A percentile compares a stretch with the other conserved stretches of the same genome.
phyloP scores from a whole-genome alignment of 495 filamentous ascomycete species.

The Neurospora tetrasperma region DNA sequence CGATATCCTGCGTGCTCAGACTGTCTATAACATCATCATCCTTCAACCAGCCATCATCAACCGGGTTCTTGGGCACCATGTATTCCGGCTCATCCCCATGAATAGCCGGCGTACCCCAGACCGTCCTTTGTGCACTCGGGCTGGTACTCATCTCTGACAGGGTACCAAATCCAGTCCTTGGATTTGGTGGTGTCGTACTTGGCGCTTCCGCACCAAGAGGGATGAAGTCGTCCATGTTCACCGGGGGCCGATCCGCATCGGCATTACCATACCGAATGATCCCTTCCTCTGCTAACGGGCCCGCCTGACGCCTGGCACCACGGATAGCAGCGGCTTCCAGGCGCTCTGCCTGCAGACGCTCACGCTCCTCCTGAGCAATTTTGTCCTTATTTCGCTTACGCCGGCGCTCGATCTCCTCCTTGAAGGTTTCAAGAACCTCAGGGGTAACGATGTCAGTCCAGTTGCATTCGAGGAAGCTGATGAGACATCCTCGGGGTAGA shows the following conservation, averaged over 20 bases:
- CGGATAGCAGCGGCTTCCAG: slow-evolving; percentile 50
- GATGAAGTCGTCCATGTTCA: slow-evolving; percentile 52
- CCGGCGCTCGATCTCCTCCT: slow-evolving; percentile 64
- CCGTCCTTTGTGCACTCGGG: slow-evolving; percentile 62
- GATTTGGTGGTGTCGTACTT: slow-evolving; percentile 30
- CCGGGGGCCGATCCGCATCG: slow-evolving; percentile 14
- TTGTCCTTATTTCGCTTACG: slow-evolving; percentile 78
- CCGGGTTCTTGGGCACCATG: slow-evolving; percentile 8
- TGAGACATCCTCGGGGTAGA: slow-evolving; percentile 84
- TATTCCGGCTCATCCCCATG: slow-evolving; percentile 35
- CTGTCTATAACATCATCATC: slow-evolving; percentile 34
- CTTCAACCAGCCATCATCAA: slow-evolving; percentile 72
- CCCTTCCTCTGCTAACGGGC: slow-evolving; percentile 26
- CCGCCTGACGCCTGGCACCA: slow-evolving; percentile 30
- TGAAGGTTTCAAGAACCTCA: slow-evolving; percentile 65
- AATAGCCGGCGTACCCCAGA: slow-evolving; percentile 75
- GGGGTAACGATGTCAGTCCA: slow-evolving; percentile 83
- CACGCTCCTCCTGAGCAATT: slow-evolving; percentile 80
- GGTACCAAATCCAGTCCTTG: slow-evolving; percentile 31
- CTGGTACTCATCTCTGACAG: slow-evolving; percentile 58
- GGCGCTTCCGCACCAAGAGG: slow-evolving; percentile 42
- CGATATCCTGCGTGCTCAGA: slow-evolving; percentile 28
- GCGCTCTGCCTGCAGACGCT: slow-evolving; percentile 76
- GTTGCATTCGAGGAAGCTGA: slow-evolving; percentile 90
- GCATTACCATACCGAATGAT: slow-evolving; percentile 19